Base-by-base conservation (phyloP, 2,329 filamentous ascomycete species). In the Botrytis elliptica region DNA sequence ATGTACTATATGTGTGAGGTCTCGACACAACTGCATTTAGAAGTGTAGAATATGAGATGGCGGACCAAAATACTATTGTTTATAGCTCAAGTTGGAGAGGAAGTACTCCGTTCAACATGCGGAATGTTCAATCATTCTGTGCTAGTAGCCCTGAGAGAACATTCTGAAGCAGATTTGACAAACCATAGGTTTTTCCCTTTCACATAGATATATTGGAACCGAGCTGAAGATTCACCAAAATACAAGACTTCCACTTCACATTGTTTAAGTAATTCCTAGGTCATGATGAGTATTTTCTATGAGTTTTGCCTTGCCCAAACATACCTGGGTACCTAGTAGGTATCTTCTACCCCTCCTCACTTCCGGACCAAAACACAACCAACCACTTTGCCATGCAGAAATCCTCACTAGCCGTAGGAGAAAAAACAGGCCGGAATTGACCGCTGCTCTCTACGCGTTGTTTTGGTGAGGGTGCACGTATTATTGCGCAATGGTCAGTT, bases 1-100 rank as follows among this genome's bases (percentile, higher is more conserved):
- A 66, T 72, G 70, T 72, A 72, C 46, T 72, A 67, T 72, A 72
- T 67, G 38, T 63, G 52, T 72, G 62, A 72, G 70, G 46, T 66
- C 70, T 67, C 70, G 46, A 72, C 25, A 33, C 12, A 65, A 67
- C 62, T 72, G 62, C 69, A 71, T 65, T 25, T 71, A 65, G 69
- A 71, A 25, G 69, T 46, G 62, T 67, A 49, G 70, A 67, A 42
- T 33, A 52, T 57, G 36, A 55, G 60, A 65, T 72, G 46, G 62
- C 36, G n/a, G 46, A 57, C 38, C 62, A 57, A 55, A 44, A 67
- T 67, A 57, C 44, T 38, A 66, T 42, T 72, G 22, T 44, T 72
- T 72, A 72, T 71, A 52, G 38, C n/a, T 25, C 46, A 40, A 33
- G n/a, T 71, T 38, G 33, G 33, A 52, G 69, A 52, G 36, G 10